These are phyloP conservation scores for Teunomyces tritomae DNA, from an alignment of 805 yeast species.

Conservation along the genomic window DNA sequence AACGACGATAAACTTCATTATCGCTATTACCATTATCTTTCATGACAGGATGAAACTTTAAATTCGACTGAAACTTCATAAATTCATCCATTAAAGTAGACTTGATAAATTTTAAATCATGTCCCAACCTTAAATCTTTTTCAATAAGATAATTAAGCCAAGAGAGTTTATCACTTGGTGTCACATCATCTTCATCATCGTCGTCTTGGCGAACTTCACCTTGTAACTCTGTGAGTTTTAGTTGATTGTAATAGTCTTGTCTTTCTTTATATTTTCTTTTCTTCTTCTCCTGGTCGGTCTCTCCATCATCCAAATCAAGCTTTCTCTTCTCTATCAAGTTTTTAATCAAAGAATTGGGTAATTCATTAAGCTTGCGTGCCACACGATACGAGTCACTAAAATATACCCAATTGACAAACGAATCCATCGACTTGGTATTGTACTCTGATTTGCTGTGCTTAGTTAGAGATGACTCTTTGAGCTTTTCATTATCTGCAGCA, in stretches of 20 bases:
- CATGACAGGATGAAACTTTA: constrained; percentile 27
- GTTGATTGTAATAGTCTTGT: constrained; percentile 39
- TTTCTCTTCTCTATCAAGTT: constrained; percentile 39
- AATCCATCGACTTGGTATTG: constrained; percentile 36
- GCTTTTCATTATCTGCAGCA: constrained; percentile 12
- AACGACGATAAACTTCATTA: constrained; percentile 12
- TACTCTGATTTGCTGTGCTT: constrained; percentile 18
- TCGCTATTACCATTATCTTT: constrained; percentile 16
- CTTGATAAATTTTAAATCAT: constrained; percentile 33
- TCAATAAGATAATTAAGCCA: constrained; percentile 41
- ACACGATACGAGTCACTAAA: constrained; percentile 25
- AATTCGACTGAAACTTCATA: constrained; percentile 24
- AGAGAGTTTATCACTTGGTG: constrained; percentile 23
- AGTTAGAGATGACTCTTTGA: constrained; percentile 11
- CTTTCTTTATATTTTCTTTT: constrained; percentile 34
- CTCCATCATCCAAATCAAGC: constrained; percentile 32
- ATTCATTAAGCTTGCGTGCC: constrained; percentile 23
- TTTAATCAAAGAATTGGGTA: constrained; percentile 29
- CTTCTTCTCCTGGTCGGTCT: constrained; percentile 33
- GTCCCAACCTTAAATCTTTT: constrained; percentile 35
- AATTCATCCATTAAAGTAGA: constrained; percentile 27
- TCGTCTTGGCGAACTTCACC: constrained; percentile 12
- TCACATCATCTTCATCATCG: constrained; percentile 23
- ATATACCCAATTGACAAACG: constrained; percentile 36
- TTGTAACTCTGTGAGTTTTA: constrained; percentile 24